phyloP scores from a whole-genome alignment of 805 yeast species.

The Spathaspora girioi region DNA sequence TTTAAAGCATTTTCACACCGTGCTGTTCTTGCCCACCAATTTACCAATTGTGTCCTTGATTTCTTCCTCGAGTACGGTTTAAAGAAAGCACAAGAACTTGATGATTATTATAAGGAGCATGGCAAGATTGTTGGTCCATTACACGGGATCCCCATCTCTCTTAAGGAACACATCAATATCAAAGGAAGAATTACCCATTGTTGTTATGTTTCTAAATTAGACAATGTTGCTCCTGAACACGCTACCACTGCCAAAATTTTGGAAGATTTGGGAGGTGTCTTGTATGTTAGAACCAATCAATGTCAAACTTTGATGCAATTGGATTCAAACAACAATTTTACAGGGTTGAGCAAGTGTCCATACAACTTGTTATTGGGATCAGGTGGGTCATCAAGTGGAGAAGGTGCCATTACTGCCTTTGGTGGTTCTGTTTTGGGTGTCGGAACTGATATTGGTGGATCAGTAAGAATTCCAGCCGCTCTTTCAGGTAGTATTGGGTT shows the following conservation, averaged over 20 bases:
- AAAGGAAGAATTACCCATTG: constrained; percentile 35
- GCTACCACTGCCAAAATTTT: constrained; percentile 28
- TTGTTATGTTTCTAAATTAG: constrained; percentile 33
- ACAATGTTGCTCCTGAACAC: constrained; percentile 25
- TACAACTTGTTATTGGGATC: constrained; percentile 34
- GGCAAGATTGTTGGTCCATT: constrained; percentile 57
- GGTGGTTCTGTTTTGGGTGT: constrained; percentile 39
- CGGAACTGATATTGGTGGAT: constrained; percentile 44
- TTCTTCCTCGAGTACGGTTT: constrained; percentile 57
- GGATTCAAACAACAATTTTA: constrained; percentile 37
- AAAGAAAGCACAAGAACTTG: constrained; percentile 51
- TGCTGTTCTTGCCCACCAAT: constrained; percentile 40
- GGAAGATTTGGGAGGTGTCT: constrained; percentile 40
- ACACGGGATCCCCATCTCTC: constrained; percentile 64
- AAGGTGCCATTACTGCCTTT: constrained; percentile 39
- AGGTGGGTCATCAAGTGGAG: constrained; percentile 45
- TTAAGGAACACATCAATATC: constrained; percentile 48
- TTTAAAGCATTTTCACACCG: constrained; percentile 41
- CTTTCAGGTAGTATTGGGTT: constrained; percentile 39
- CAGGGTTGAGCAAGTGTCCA: constrained; percentile 37
- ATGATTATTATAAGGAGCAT: constrained; percentile 41
- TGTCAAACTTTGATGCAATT: constrained; percentile 46
- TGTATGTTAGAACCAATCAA: constrained; percentile 40
- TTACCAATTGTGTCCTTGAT: constrained; percentile 43
- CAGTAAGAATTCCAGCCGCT: constrained; percentile 43